Evolutionary conservation across 106 monocot species (phyloP), one percentile per base, ranked within the genome.

Genomic region (Dendrobium officinale): DNA sequence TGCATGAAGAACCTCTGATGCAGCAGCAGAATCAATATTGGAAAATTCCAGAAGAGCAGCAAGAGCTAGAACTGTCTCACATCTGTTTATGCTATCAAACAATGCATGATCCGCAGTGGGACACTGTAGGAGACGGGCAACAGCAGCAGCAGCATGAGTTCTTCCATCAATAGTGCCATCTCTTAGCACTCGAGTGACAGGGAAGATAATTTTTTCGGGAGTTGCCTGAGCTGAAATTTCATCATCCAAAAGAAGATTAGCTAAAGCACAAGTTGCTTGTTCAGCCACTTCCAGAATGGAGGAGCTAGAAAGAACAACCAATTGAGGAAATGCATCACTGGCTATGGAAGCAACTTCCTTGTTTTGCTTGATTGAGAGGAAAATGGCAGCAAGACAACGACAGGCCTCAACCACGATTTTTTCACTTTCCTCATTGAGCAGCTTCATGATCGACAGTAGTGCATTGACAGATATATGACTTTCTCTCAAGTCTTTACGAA

Each of bases 401-500:
- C 83, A 88, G 73, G 86, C 78, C 82, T 87, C 91, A 42, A 79
- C 79, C 77, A 95, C 40, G 80, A 93, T 83, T 82, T 88, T 90
- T 47, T 88, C 83, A 58, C 93, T 91, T n/a, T 93, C 93, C 55
- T 48, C 78, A 55, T 79, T 86, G 27, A 99, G 81, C 51, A 99
- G 45, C 79, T 95, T 95, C 87, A 93, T 84, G 31, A 79, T 80
- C 42, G 91, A 86, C 82, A 87, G 84, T 43, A 99, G 75, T 75
- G 91, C 80, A 80, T 90, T 91, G 16, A 91, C 83, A 68, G 95
- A 95, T 86, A 99, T 80, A 86, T 93, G 83, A 80, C 91, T 99
- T 87, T 93, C 99, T 81, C 99, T 82, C 79, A 99, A 87, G 82
- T 99, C 99, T 84, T 91, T 93, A 83, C 99, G 88, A 80, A 86